Base-by-base conservation (phyloP, 371 early-diverging fungal genomes). In the Apophysomyces trapeziformis region DNA sequence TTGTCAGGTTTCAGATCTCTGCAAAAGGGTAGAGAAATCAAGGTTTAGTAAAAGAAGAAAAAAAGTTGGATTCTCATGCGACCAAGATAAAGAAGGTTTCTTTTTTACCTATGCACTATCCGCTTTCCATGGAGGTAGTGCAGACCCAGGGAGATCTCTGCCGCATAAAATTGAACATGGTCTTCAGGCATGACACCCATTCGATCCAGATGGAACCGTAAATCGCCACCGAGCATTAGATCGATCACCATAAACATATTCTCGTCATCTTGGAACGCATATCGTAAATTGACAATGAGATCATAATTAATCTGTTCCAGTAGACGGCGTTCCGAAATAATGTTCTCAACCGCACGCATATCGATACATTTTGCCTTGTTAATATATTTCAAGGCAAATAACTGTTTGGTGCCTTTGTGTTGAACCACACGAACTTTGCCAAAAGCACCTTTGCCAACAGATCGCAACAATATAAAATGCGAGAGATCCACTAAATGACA, bases 1-100 rank as follows among this genome's bases (percentile, higher is more conserved):
- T 99, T 99, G 73, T 98, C 99, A 0, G 99, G 99, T 70, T 99
- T 99, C 68, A 99, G 90, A 79, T 99, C 99, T 43, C 95, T 85
- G 56, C 26, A 26, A 26, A 26, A 26, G 32, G 32, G 1, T 26
- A 26, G 32, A 26, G 13, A n/a, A 66, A 38, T 37, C 12, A 65
- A 35, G 59, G 35, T 39, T 46, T 35, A 35, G 36, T 11, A 58
- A 41, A 21, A 12, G 46, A 57, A 61, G 41, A 46, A 50, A 61
- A 58, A 61, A 60, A 18, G 46, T 21, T 26, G 32, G 32, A 26
- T 26, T 2, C 32, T 2, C 32, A 26, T 26, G 32, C 32, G 32
- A 26, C 32, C 32, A 26, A 26, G 32, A 26, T 26, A 26, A 26
- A 26, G 32, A 26, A 26, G 32, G 32, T 26, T 26, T 35, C n/a